Evolutionary conservation across 257 asterid genomes (phyloP).

Genomic region (Nicotiana otophora): DNA sequence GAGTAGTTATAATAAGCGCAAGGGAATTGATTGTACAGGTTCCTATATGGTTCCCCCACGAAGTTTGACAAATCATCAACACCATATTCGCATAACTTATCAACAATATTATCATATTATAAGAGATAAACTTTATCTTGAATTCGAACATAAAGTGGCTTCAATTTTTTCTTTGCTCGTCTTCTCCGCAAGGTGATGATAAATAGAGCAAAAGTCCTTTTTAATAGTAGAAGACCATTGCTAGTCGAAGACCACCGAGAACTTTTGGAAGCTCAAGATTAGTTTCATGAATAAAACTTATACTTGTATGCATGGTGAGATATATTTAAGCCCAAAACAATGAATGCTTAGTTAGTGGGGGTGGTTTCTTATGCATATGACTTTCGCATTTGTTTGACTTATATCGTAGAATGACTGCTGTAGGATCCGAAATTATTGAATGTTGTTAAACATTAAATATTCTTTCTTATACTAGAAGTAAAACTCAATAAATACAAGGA

Average conservation of each 20-base stretch:
- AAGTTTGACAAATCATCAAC: no score
- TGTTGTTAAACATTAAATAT: no score
- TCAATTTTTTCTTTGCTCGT: background rate
- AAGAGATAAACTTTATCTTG: slow-evolving; percentile 1
- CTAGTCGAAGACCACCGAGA: background rate
- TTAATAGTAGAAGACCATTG: background rate
- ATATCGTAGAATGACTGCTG: background rate
- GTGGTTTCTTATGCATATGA: background rate
- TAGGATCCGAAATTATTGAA: background rate
- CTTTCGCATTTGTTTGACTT: background rate
- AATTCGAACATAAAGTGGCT: background rate
- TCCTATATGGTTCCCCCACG: no score
- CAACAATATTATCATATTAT: background rate
- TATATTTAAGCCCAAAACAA: background rate
- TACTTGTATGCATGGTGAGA: background rate
- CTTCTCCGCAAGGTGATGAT: background rate
- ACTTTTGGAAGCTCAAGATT: background rate
- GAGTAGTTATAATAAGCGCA: no score
- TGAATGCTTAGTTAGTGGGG: background rate
- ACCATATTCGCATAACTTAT: no score
- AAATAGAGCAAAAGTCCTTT: background rate
- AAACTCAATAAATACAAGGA: no score
- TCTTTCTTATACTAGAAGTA: no score
- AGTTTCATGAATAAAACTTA: background rate
- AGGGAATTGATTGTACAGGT: no score